These are phyloP conservation scores for Lathyrus aphaca DNA, from an alignment of 306 rosid genomes.

Conservation along the genomic window DNA sequence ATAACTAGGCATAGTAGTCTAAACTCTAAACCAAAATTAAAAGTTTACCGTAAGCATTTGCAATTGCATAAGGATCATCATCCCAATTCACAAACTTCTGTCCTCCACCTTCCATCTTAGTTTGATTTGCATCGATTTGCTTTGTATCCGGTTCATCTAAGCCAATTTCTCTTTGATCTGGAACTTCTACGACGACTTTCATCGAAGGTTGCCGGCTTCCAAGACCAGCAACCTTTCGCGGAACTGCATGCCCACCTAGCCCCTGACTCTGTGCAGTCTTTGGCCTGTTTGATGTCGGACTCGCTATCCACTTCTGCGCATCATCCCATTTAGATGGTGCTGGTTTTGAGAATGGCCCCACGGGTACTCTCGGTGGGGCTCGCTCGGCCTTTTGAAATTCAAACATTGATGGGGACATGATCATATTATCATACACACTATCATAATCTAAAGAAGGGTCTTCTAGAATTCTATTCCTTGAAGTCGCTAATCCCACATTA, in stretches of 20 bases:
- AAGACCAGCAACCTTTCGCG: slow-evolving; percentile 54
- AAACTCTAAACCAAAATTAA: slow-evolving; percentile 56
- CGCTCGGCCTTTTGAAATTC: slow-evolving; percentile 91
- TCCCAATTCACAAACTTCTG: slow-evolving; percentile 76
- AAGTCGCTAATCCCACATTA: slow-evolving; percentile 38
- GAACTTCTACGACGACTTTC: slow-evolving; percentile 88
- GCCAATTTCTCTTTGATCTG: slow-evolving; percentile 52
- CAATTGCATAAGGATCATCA: slow-evolving; percentile 63
- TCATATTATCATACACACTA: slow-evolving; percentile 55
- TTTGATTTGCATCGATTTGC: slow-evolving; percentile 74
- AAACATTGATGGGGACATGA: slow-evolving; percentile 61
- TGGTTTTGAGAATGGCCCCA: slow-evolving; percentile 84
- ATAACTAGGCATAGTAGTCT: slow-evolving; percentile 48
- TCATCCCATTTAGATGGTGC: slow-evolving; percentile 98
- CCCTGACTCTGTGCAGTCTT: slow-evolving; percentile 65
- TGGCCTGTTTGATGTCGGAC: slow-evolving; percentile 77
- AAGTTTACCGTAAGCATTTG: slow-evolving; percentile 64
- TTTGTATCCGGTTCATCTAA: slow-evolving; percentile 93
- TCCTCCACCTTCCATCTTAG: slow-evolving; percentile 62
- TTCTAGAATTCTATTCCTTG: slow-evolving; percentile 58
- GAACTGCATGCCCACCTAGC: slow-evolving; percentile 61
- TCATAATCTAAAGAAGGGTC: slow-evolving; percentile 69
- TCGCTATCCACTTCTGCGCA: slow-evolving; percentile 98
- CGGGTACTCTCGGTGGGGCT: slow-evolving; percentile 66
- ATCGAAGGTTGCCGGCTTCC: slow-evolving; percentile 66